Base-by-base conservation (phyloP, 1,284 basidiomycete species). In the Irpex lacteus region DNA sequence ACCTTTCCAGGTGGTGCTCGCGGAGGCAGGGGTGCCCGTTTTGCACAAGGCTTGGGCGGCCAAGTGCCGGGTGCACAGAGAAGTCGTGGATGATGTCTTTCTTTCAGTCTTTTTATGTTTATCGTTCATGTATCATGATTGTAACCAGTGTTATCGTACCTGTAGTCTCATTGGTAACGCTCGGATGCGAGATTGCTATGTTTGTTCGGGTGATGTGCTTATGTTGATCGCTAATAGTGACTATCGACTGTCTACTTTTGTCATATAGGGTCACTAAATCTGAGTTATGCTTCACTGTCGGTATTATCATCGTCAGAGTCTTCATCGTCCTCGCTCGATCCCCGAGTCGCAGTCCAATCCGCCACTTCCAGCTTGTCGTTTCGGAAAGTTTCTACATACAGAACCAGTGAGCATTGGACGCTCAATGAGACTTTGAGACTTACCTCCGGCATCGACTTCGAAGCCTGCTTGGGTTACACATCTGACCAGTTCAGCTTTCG, bases 381-480 rank as follows among this genome's bases (percentile, higher is more conserved):
- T 26, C 66, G 67, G 52, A 67, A 71, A 11, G 70, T 70, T 53
- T 73, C 76, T 78, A 63, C 15, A 44, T 78, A 63, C 8, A 13
- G 5, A 8, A 11, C 34, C n/a, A 21, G 36, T 52, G 55, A 40
- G 13, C 49, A 21, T 49, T 5, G 61, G 58, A 11, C 40, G 64
- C 38, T 5, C 50, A 7, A 36, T 19, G 50, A 52, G 40, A 19
- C 50, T 21, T 19, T 56, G 18, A 18, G 40, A 62, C 72, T n/a
- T 69, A 92, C 94, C 89, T 68, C 87, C 91, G 9, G 84, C 81
- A 52, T 82, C 81, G 21, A 96, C 89, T 71, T 95, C 92, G 71
- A 92, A 97, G 0, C 94, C 93, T 4, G 91, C 88, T 67, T 96
- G 96, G 2, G 96, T 91, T 49, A 98, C 88, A 74, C 94, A 96